Percentiles rank a stretch among this genome's conserved stretches.
Evolutionary conservation across 2,329 filamentous ascomycete species (phyloP).

Genomic region (Diaporthe capsici): DNA sequence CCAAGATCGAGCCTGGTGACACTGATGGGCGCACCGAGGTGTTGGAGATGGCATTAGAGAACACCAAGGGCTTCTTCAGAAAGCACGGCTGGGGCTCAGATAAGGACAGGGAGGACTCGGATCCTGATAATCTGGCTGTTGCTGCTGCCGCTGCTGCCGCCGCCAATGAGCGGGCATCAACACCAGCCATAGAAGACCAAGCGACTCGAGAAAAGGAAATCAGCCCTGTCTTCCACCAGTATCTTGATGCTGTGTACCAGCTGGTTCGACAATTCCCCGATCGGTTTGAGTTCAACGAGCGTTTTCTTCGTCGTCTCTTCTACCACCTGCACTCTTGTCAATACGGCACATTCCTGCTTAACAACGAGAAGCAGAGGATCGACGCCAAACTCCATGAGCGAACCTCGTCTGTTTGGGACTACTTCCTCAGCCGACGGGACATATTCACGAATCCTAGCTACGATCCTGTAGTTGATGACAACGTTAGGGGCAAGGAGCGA

Average conservation of each 20-base stretch:
- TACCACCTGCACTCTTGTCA: constrained; percentile 98
- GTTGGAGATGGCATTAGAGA: constrained; percentile 87
- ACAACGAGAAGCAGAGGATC: constrained; percentile 89
- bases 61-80: constrained; percentile 89
- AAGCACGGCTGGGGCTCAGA: constrained; percentile 77
- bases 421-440: constrained; percentile 84
- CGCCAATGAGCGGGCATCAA: constrained; percentile 43
- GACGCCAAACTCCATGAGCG: constrained; percentile 77
- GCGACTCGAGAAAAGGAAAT: constrained; percentile 90
- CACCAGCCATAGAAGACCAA: constrained; percentile 65
- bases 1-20: constrained; percentile 73
- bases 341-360: constrained; percentile 96
- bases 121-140: constrained; percentile 65
- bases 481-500: constrained; percentile 82
- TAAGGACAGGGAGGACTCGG: constrained; percentile 70
- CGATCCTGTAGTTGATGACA: constrained; percentile 81
- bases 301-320: constrained; percentile 88
- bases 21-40: constrained; percentile 77
- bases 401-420: constrained; percentile 94
- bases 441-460: constrained; percentile 90
- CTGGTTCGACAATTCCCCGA: constrained; percentile 86
- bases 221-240: constrained; percentile 97
- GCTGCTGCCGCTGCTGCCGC: constrained; percentile 50
- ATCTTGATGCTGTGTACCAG: constrained; percentile 94
- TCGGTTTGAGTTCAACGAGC: constrained; percentile 96